A percentile compares a stretch with the other conserved stretches of the same genome.
Conservation (phyloP, 441 rosid genomes). For the Heliophila coronopifolia region DNA sequence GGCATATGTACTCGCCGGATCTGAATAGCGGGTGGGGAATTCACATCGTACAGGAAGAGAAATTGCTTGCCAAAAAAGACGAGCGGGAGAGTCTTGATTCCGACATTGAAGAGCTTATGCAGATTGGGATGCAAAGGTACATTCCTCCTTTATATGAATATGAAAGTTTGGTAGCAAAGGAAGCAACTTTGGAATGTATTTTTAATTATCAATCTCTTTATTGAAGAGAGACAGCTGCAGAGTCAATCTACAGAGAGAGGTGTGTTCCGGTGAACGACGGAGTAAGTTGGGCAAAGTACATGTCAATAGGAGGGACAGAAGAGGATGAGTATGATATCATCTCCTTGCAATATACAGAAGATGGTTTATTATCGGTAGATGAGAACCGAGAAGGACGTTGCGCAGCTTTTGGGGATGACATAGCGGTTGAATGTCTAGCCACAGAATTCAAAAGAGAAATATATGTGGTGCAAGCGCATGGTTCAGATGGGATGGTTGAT, state of each 20-base stretch:
- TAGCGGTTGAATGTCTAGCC: constrained; percentile 89
- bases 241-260: constrained; percentile 80
- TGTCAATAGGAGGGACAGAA: constrained; percentile 75
- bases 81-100: constrained; percentile 63
- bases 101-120: constrained; percentile 69
- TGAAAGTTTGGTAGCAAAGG: not conserved
- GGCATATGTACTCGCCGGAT: constrained; percentile 93
- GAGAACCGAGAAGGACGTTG: constrained; percentile 79
- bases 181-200: too few species aligned
- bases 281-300: constrained; percentile 85
- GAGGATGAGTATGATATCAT: constrained; percentile 87
- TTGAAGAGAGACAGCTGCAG: constrained; percentile 76
- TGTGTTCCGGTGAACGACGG: constrained; percentile 72
- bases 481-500: constrained; percentile 89
- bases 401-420: constrained; percentile 93
- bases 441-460: constrained; percentile 90
- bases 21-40: constrained; percentile 91
- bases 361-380: constrained; percentile 77
- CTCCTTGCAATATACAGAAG: constrained; percentile 83
- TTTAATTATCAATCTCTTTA: too few species aligned
- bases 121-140: constrained; percentile 81
- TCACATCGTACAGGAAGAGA: constrained; percentile 87
- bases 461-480: constrained; percentile 98
- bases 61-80: constrained; percentile 64
- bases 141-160: not conserved